Base-by-base conservation (phyloP, 495 filamentous ascomycete species). In the Lindgomyces ingoldianus region DNA sequence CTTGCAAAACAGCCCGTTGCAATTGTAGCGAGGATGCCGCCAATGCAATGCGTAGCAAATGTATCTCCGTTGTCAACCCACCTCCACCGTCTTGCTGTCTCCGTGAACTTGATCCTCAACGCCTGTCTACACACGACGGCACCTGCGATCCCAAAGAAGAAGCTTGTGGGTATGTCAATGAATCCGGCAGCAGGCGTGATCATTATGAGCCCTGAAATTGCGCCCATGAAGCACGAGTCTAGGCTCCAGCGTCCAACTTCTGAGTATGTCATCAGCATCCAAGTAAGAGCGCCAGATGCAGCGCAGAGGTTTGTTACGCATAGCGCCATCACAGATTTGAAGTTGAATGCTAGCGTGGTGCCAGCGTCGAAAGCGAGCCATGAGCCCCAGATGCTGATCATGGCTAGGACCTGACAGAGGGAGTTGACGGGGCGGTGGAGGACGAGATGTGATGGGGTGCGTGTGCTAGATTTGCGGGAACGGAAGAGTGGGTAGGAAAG, bases 281-380 rank as follows among this genome's bases (percentile, higher is more conserved):
- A 83, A 12, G 79, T 79, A 26, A 83, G 62, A 0, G 77, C 78
- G 1, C 77, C 79, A 0, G 70, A 73, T 0, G 79, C 74, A 22
- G 81, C 81, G 64, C 78, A 81, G 12, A 82, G 71, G 53, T 81
- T 82, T 0, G 80, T 82, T 22, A 81, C 77, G 56, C 75, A 79
- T 42, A 76, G 67, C 4, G 79, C 77, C 79, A 82, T 80, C 45
- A 81, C 71, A 16, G 69, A 72, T 52, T 78, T 78, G 67, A 81
- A 78, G 64, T 79, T 81, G 1, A 78, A 64, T 0, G 67, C 68
- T 8, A 83, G 72, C 0, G 78, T 79, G 0, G 79, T 80, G 12
- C 81, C 81, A 1, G 78, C 81, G 47, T 78, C 72, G 57, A 77
- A 78, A 4, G 72, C 70, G 22, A 73, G 63, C 71, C 71, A 73